phyloP scores from a whole-genome alignment of 768 basidiomycete genomes.

The Crassisporium funariophilum region DNA sequence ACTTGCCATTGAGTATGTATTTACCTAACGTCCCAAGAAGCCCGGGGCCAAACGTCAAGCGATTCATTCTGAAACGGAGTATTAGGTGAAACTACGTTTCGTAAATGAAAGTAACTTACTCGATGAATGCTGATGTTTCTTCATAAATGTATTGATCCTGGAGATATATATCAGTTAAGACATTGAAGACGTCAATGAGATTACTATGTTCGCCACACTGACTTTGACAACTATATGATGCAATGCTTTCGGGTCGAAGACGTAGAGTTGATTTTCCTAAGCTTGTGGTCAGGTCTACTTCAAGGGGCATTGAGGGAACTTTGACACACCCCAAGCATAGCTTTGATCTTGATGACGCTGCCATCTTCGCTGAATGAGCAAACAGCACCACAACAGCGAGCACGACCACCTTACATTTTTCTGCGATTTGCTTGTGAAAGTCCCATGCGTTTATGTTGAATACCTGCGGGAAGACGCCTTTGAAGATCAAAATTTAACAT shows the following conservation, averaged over 20 bases:
- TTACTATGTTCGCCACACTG: background rate
- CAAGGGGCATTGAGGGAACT: background rate
- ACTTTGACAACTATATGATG: constrained; percentile 49
- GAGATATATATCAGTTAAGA: background rate
- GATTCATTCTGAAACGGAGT: constrained; percentile 14
- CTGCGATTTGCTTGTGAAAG: constrained; percentile 36
- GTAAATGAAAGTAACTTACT: constrained; percentile 13
- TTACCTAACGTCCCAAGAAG: constrained; percentile 25
- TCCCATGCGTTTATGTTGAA: constrained; percentile 37
- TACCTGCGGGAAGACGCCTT: constrained; percentile 38
- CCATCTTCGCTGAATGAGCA: constrained; percentile 23
- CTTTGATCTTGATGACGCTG: constrained; percentile 33
- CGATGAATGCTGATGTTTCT: constrained; percentile 23
- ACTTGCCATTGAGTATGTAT: background rate
- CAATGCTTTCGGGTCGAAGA: constrained; percentile 48
- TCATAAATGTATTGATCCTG: constrained; percentile 35
- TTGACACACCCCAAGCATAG: constrained; percentile 34
- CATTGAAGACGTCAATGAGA: background rate
- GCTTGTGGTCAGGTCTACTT: background rate
- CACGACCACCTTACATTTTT: constrained; percentile 28
- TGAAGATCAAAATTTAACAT: background rate
- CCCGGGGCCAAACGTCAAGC: constrained; percentile 21
- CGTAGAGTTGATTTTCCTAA: constrained; percentile 38
- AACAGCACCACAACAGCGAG: background rate
- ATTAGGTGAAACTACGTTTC: background rate